Evolutionary conservation across 2,329 filamentous ascomycete genomes (phyloP), one percentile per base, ranked within the genome.

Genomic region (Alternaria solani): DNA sequence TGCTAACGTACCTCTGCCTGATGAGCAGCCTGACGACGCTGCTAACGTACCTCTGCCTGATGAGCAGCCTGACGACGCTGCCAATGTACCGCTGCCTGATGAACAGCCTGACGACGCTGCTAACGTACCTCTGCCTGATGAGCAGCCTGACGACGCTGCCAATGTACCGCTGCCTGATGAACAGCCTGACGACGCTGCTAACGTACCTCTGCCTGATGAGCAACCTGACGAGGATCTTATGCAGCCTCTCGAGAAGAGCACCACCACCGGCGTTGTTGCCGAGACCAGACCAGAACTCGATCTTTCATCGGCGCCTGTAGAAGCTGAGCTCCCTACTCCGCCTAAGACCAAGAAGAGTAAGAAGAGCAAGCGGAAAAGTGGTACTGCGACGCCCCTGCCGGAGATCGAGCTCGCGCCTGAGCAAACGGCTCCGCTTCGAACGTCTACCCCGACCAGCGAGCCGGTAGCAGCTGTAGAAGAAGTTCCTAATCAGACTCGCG

Each of bases 321-420:
- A 57, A 26, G 18, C 34, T 26, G 48, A 53, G 7, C 9, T 20
- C 5, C 16, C 23, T n/a, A 11, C n/a, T 38, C 57, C 42, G 11
- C 42, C 55, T 5, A 62, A 62, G 34, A 26, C 14, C n/a, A 60
- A 62, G 12, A 62, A 60, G 30, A 34, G 30, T 16, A 62, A 60
- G 57, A 62, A 62, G 43, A 51, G 11, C 34, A 61, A 58, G 47
- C 42, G 28, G 12, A 58, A 63, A 53, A 58, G 54, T 30, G 55
- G 46, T 6, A 34, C 38, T 14, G 12, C 38, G 23, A 61, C 47
- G 25, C 47, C 57, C 16, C 43, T 49, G n/a, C 42, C 47, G 34
- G 51, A 59, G 25, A 14, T 25, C 23, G 57, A 63, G 32, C 12
- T 28, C 1, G 43, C 51, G 36, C 20, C 53, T 20, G 51, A 64